Percentiles rank a stretch among this genome's conserved stretches.
These are phyloP conservation scores for Rhipidocladum racemiflorum DNA, from an alignment of 176 grass and related monocot species.

Conservation along the genomic window DNA sequence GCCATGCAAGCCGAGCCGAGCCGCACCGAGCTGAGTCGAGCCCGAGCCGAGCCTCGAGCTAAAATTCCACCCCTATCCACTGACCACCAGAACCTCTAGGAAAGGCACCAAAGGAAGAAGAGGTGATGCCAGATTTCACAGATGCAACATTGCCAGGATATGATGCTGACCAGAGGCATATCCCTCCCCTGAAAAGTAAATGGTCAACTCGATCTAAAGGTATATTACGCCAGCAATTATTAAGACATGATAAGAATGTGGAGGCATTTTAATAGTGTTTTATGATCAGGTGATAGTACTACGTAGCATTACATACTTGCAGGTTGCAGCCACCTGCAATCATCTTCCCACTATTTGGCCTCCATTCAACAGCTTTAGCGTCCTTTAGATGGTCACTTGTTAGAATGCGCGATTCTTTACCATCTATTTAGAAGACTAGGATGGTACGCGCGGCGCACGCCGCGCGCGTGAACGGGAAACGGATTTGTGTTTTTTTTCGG, in stretches of 20 bases:
- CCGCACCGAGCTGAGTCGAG: no score
- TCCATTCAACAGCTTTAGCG: conserved; percentile 80
- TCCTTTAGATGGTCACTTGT: conserved; percentile 69
- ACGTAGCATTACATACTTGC: conserved; percentile 60
- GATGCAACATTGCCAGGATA: conserved; percentile 79
- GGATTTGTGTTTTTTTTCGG: no score
- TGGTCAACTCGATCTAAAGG: not conserved
- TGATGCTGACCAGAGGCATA: conserved; percentile 96
- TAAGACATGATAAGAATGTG: conserved; percentile 20
- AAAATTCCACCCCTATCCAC: no score
- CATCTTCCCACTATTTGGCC: conserved; percentile 93
- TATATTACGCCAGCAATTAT: not conserved
- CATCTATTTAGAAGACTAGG: conserved; percentile 45
- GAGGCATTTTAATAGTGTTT: not conserved
- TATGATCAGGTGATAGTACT: conserved; percentile 6
- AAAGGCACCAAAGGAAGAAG: conserved; percentile 56
- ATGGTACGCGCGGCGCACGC: no score
- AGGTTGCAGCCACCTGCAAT: conserved; percentile 83
- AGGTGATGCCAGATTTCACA: conserved; percentile 54
- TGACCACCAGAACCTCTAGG: conserved; percentile 63
- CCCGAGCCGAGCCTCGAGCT: no score
- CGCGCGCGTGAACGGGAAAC: no score
- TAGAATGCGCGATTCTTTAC: conserved; percentile 81
- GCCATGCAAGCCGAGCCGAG: no score
- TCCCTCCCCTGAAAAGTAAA: conserved; percentile 64